phyloP scores from a whole-genome alignment of 129 eudicot species.

The Calendula officinalis region DNA sequence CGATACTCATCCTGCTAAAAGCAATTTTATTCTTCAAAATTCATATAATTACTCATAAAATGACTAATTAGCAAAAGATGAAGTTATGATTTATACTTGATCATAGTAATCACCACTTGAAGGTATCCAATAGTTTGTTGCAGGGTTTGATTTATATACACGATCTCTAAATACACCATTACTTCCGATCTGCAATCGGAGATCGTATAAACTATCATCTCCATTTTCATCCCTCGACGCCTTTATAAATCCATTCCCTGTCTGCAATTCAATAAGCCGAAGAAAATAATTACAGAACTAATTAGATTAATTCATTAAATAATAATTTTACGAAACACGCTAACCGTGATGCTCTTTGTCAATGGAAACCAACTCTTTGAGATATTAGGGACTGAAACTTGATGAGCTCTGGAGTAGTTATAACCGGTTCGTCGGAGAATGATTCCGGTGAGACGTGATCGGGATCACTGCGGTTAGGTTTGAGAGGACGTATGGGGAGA shows the following conservation, averaged over 20 bases:
- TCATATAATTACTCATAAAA: background rate
- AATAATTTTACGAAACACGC: background rate
- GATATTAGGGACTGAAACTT: constrained; percentile 47
- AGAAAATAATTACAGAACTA: background rate
- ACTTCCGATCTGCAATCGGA: constrained; percentile 14
- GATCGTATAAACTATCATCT: constrained; percentile 14
- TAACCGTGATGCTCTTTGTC: constrained; percentile 68
- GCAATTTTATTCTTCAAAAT: background rate
- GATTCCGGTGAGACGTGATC: constrained; percentile 29
- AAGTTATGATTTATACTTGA: constrained; percentile 12
- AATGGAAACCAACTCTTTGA: constrained; percentile 44
- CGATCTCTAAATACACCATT: constrained; percentile 16
- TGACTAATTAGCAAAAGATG: background rate
- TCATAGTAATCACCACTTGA: constrained; percentile 32
- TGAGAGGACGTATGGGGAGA: constrained; percentile 56
- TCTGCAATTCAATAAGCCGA: constrained; percentile 31
- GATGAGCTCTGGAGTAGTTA: constrained; percentile 45
- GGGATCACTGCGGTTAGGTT: constrained; percentile 70
- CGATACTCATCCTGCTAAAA: constrained; percentile 28
- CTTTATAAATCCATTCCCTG: constrained; percentile 68
- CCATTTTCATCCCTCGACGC: constrained; percentile 24
- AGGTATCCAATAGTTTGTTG: constrained; percentile 69
- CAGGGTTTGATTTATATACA: constrained; percentile 46
- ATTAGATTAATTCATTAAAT: background rate
- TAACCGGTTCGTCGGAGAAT: constrained; percentile 8